phyloP scores from a whole-genome alignment of 768 basidiomycete genomes.

The Piloderma croceum region DNA sequence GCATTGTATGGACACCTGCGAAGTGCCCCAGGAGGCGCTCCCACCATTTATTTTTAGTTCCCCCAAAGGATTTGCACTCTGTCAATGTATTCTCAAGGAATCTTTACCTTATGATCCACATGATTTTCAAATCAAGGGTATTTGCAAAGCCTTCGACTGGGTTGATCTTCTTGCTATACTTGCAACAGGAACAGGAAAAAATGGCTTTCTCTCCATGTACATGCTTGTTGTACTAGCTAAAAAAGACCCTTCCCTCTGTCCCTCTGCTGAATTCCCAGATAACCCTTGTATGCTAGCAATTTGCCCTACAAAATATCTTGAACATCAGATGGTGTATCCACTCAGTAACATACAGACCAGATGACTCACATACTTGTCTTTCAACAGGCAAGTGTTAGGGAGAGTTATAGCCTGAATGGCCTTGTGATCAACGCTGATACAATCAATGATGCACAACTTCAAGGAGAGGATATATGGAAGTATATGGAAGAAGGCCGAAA shows the following conservation, averaged over 20 bases:
- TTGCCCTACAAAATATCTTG: constrained; percentile 14
- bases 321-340: constrained; percentile 14
- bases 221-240: constrained; percentile 13
- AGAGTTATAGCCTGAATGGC: constrained; percentile 1
- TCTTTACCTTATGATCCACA: constrained; percentile 15
- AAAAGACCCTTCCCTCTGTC: constrained; percentile 8
- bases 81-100: not conserved
- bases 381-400: too few species aligned
- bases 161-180: constrained; percentile 13
- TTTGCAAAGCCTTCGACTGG: constrained; percentile 14
- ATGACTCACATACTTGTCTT: not conserved
- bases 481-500: constrained; percentile 9
- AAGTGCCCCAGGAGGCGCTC: not conserved
- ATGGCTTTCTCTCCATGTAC: constrained; percentile 12
- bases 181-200: constrained; percentile 21
- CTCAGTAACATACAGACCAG: not conserved
- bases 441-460: constrained; percentile 4
- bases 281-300: constrained; percentile 14
- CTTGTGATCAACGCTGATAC: constrained; percentile 10
- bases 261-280: constrained; percentile 4
- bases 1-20: not conserved
- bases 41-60: not conserved
- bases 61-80: not conserved
- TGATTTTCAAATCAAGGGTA: constrained; percentile 17
- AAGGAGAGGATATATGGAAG: constrained; percentile 2